These are phyloP conservation scores for Epichloe sibirici DNA, from an alignment of 2,329 filamentous ascomycete species.

Conservation along the genomic window DNA sequence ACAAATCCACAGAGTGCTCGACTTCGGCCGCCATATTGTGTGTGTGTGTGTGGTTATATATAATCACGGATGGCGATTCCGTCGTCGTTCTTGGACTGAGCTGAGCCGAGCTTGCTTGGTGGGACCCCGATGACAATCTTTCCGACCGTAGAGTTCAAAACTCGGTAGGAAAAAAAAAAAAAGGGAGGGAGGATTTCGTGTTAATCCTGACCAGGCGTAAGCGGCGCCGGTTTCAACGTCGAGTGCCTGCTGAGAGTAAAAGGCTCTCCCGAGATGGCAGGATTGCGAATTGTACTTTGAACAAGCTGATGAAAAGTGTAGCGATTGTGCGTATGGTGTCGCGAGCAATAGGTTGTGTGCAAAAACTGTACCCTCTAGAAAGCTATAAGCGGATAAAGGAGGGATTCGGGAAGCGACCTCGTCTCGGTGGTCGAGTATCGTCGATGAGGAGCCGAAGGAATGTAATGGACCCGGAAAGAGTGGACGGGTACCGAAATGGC, in stretches of 20 bases:
- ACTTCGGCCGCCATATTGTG: constrained; percentile 27
- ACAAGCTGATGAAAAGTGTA: constrained; percentile 6
- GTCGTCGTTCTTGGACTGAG: neutral
- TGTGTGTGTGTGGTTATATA: neutral
- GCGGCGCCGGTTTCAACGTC: neutral
- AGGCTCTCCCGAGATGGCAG: neutral
- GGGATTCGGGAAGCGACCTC: constrained; percentile 7
- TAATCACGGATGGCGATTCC: neutral
- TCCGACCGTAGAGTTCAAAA: neutral
- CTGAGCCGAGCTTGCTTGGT: neutral
- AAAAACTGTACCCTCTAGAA: constrained; percentile 10
- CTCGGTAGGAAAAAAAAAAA: too few relatives aligned
- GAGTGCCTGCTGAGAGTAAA: neutral
- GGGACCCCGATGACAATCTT: neutral
- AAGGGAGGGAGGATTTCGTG: too few relatives aligned
- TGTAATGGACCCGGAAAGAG: constrained; percentile 38
- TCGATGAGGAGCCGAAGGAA: constrained; percentile 24
- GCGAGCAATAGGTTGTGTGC: neutral
- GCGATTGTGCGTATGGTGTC: constrained; percentile 1
- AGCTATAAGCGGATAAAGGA: constrained; percentile 7
- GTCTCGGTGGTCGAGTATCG: constrained; percentile 8
- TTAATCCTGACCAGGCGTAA: too few relatives aligned
- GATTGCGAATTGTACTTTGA: neutral
- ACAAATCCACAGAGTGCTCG: constrained; percentile 24
- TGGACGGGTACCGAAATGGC: constrained; percentile 36